Percentiles rank a stretch among this genome's conserved stretches.
These are phyloP conservation scores for Trypanosoma grayi DNA, from an alignment of 208 protist genomes.

Conservation along the genomic window DNA sequence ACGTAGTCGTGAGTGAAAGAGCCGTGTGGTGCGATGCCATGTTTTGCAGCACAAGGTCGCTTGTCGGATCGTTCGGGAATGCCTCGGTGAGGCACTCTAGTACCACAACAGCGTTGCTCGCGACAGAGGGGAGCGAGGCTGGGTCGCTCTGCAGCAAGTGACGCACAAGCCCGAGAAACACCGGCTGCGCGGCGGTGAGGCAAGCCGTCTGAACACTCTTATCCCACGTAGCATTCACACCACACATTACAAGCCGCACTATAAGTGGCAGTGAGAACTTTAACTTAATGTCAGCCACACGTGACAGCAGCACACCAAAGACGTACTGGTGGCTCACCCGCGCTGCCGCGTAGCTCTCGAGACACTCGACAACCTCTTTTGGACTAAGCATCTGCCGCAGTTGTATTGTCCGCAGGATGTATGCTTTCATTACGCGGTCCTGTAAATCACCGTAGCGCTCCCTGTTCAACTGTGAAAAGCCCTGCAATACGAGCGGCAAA, in stretches of 20 bases:
- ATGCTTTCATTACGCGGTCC: constrained; percentile 41
- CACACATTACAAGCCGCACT: constrained; percentile 65
- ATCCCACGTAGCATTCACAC: constrained; percentile 30
- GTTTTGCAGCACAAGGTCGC: constrained; percentile 56
- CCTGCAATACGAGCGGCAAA: constrained; percentile 44
- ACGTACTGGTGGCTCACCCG: constrained; percentile 64
- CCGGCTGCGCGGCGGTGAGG: constrained; percentile 64
- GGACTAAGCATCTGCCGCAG: constrained; percentile 35
- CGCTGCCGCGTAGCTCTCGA: constrained; percentile 70
- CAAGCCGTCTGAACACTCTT: constrained; percentile 53
- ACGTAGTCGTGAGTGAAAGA: constrained; percentile 42
- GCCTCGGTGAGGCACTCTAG: constrained; percentile 65
- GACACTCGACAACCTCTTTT: constrained; percentile 53
- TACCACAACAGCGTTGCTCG: constrained; percentile 44
- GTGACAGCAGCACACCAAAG: constrained; percentile 67
- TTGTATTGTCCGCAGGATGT: constrained; percentile 65
- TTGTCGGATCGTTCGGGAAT: constrained; percentile 67
- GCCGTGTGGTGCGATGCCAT: constrained; percentile 49
- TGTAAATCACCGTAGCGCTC: constrained; percentile 20
- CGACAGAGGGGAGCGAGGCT: constrained; percentile 44
- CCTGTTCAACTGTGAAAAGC: constrained; percentile 42
- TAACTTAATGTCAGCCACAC: constrained; percentile 55
- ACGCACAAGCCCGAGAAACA: constrained; percentile 66
- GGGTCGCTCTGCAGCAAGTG: constrained; percentile 71
- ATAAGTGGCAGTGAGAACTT: constrained; percentile 60